Base-by-base conservation (phyloP, 2,329 filamentous ascomycete genomes). In the Claviceps humidiphila region DNA sequence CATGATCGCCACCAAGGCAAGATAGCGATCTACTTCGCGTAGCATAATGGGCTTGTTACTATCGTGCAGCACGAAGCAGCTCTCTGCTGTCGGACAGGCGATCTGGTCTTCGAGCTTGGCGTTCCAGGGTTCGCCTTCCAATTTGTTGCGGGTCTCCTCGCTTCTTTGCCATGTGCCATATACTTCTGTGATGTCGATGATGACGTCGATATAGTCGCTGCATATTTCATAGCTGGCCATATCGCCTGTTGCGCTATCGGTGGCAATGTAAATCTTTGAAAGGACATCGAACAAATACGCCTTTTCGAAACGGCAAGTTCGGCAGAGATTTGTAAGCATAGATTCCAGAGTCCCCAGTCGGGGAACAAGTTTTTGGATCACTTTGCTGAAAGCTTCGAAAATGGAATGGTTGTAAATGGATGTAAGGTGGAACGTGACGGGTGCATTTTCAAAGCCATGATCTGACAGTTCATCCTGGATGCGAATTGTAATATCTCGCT, bases 341-440 rank as follows among this genome's bases (percentile, higher is more conserved):
- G 89, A 86, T 69, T 98, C 93, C 52, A 98, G 81, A 26, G 90
- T 94, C 5, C 89, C 88, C 7, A 98, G 79, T 56, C 95, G 87
- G 0, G 93, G 91, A 50, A 98, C 91, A 34, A 98, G 79, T 68
- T 96, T 96, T 69, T 98, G 93, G 57, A 98, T 95, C 57, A 98
- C 91, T 68, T 96, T 96, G 72, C 85, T 91, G 66, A 98, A 96
- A 49, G 93, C 93, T 69, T 98, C 93, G 65, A 97, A 98, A 63
- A 95, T 95, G 61, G 87, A 94, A 70, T 96, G 91, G 67, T 98
- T 93, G 74, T 97, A 98, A 66, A 98, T 98, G 64, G 87, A 94
- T 14, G 93, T 98, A 53, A 95, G 82, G 66, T 98, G 91, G 70
- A 95, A 98, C 54, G 86, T 90, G 57, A 98, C 87, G 1, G 89